A percentile compares a stretch with the other conserved stretches of the same genome.
Conservation (phyloP, 495 filamentous ascomycete species). For the Aspergillus sparsus region DNA sequence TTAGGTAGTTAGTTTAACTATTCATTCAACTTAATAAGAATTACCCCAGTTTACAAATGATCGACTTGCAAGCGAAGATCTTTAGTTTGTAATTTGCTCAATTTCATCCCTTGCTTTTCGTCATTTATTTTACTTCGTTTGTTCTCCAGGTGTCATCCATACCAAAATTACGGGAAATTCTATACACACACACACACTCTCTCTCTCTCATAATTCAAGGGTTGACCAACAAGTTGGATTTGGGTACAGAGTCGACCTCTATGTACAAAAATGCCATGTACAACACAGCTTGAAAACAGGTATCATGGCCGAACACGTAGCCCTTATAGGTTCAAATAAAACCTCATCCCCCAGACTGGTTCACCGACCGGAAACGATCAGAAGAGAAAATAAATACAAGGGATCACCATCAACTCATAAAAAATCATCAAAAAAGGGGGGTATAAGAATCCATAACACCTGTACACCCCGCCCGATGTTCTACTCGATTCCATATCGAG, state of each 20-base stretch:
- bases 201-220: conserved; percentile 2
- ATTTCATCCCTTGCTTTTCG: too few relatives aligned
- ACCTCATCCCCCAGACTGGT: conserved; percentile 12
- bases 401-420: conserved; percentile 35
- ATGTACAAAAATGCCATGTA: conserved; percentile 19
- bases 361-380: conserved; percentile 19
- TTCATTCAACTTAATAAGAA: not conserved
- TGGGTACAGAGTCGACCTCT: conserved; percentile 18
- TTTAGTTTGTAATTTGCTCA: too few relatives aligned
- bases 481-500: conserved; percentile 22
- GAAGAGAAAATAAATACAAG: conserved; percentile 12
- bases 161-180: not conserved
- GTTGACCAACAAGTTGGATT: conserved; percentile 19
- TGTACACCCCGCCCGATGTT: conserved; percentile 11
- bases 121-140: not conserved
- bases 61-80: not conserved
- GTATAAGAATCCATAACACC: conserved; percentile 37
- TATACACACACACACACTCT: not conserved
- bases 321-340: conserved; percentile 3
- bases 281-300: conserved; percentile 11
- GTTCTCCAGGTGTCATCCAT: not conserved
- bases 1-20: too few relatives aligned
- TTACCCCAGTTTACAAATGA: not conserved
- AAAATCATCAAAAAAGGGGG: conserved; percentile 27
- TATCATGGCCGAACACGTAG: conserved; percentile 14